Evolutionary conservation across 2,329 filamentous ascomycete genomes (phyloP).

Genomic region (Thielaviopsis punctulata): DNA sequence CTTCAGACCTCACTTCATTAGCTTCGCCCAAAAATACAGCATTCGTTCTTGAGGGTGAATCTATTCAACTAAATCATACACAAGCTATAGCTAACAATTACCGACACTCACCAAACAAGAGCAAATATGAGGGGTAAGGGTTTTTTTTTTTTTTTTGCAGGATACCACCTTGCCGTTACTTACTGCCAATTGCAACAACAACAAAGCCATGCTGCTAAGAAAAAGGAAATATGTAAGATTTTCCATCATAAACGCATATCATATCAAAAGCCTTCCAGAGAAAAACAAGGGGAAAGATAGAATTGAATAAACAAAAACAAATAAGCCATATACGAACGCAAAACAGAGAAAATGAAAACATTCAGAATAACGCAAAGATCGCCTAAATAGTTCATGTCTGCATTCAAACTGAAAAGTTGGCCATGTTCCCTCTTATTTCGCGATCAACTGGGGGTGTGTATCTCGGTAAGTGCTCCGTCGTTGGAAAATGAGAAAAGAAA

Average conservation of each 20-base stretch:
- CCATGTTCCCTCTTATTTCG: background rate
- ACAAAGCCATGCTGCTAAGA: background rate
- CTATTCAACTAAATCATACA: background rate
- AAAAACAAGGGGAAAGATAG: background rate
- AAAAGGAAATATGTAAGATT: background rate
- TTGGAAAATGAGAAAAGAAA: background rate
- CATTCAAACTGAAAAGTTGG: background rate
- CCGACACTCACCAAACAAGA: background rate
- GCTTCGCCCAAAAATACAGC: background rate
- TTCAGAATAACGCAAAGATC: background rate
- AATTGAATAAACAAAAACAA: background rate
- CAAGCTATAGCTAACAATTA: background rate
- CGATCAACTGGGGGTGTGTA: background rate
- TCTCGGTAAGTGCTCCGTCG: background rate
- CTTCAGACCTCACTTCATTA: constrained; percentile 2
- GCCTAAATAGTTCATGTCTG: background rate
- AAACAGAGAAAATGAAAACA: background rate
- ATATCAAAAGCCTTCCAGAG: background rate
- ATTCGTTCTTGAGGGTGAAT: background rate
- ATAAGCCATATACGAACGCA: background rate
- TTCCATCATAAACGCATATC: background rate
- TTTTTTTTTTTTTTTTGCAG: background rate
- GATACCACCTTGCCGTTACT: background rate
- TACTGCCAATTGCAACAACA: background rate
- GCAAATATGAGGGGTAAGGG: too few species aligned